Base-by-base conservation (phyloP, 2,329 filamentous ascomycete genomes). In the Xylaria hypoxylon region DNA sequence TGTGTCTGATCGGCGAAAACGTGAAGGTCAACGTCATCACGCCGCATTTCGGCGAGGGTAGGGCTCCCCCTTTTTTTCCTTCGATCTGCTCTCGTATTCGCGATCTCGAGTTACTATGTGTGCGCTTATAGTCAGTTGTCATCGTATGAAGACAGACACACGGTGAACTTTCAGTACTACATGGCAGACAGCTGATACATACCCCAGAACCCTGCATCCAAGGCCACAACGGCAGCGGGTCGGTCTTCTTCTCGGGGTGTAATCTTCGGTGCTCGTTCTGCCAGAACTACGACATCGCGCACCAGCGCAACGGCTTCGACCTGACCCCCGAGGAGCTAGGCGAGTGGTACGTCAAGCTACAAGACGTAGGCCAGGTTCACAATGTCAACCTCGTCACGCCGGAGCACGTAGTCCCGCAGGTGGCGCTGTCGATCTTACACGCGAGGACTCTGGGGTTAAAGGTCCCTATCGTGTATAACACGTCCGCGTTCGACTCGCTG, bases 361-460 rank as follows among this genome's bases (percentile, higher is more conserved):
- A 96, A 76, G 84, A 92, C 31, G 85, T 92, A 2, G 93, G 92
- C n/a, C 81, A 85, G 8, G 91, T 93, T n/a, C 92, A 96, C 81
- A 96, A 96, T 77, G 94, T 96, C 83, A 96, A 97, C 77, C 87
- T 95, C 24, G 87, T 96, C 64, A 96, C 92, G 0, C 92, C 93
- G 0, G 93, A 96, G 76, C 93, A 96, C 77, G 91, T 96, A 19
- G 92, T 94, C 3, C 92, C 93, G 0, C 93, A 96, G 76, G 91
- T 96, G 10, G 92, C 87, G 0, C 81, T 96, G 35, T 90, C 89
- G 15, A 92, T 96, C 71, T 82, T 96, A 26, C 85, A 91, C 68
- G 92, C 92, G 0, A 85, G 86, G 52, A 88, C 92, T 28, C 81
- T 90, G 40, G 92, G 92, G 0, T 80, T 96, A 10, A 85, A 81